Evolutionary conservation across 108 stramenopile genomes (phyloP), one percentile per base, ranked within the genome.

Genomic region (Pseudonitzschia delicatissima): DNA sequence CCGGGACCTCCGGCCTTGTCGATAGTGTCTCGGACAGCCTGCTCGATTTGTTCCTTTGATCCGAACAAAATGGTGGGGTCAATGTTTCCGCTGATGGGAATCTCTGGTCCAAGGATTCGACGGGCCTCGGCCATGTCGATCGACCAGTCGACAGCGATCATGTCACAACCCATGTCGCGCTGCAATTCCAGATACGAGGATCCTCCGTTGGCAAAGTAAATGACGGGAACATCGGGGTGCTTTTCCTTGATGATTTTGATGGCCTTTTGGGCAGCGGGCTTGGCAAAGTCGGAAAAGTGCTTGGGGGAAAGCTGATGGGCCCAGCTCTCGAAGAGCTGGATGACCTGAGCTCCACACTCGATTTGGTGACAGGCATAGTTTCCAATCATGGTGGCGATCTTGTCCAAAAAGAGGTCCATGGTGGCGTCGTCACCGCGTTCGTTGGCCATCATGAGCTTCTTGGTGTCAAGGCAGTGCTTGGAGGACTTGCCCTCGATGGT

Each of bases 301-400:
- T 67, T 58, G 7, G 96, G 96, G 35, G 77, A 77, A 47, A 98
- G 55, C 64, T 98, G 97, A 76, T 97, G 97, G 20, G 98, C 98
- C 96, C 96, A 98, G 31, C 85, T 87, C 79, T 99, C 99, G 78
- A 99, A 99, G 3, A 99, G 86, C 79, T 99, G 97, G 66, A 99
- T 87, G 20, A 98, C 95, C 71, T 97, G 93, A 1, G 97, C 98
- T 12, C 98, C 98, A 53, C 88, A 90, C 45, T 97, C 96, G 29
- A 98, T 92, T 81, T 99, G 97, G 76, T 96, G 91, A 52, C 89
- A 87, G 15, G 91, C 96, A 69, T 98, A 97, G 31, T 91, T 71
- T 3, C 95, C 96, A 67, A 96, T 84, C 86, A 91, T 90, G 7
- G 77, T 74, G 27, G 97, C 92, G 45, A 98, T 70, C 61, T 94